Conservation (phyloP, 179 eudicot species). For the Kewa caespitosa region DNA sequence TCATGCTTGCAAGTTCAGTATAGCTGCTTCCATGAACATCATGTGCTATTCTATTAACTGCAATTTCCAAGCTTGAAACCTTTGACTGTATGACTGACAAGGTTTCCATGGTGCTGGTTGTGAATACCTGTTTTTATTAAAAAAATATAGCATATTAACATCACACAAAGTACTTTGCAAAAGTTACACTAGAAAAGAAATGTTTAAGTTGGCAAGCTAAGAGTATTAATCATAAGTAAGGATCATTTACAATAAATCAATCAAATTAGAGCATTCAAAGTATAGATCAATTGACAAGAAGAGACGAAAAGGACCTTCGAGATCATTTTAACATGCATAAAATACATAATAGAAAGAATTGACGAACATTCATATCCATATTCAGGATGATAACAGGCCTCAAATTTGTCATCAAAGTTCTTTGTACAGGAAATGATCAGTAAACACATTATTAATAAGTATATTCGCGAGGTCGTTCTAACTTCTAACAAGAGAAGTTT, state of each 20-base stretch:
- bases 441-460: too few relatives aligned
- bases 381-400: too few relatives aligned
- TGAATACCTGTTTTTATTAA: conserved; percentile 53
- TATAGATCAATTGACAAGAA: too few relatives aligned
- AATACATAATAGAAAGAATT: too few relatives aligned
- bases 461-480: too few relatives aligned
- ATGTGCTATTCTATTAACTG: conserved; percentile 55
- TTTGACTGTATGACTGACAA: conserved; percentile 66
- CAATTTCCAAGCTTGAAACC: conserved; percentile 65
- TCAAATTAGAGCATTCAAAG: neutral
- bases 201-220: neutral
- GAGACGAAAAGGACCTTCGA: neutral
- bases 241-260: neutral
- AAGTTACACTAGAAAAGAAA: neutral
- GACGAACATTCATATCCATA: too few relatives aligned
- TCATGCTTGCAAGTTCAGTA: conserved; percentile 37
- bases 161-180: neutral
- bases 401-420: too few relatives aligned
- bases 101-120: conserved; percentile 54
- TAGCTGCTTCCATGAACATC: conserved; percentile 45
- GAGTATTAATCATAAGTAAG: neutral
- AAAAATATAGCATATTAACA: conserved; percentile 6
- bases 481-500: too few relatives aligned
- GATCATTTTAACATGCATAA: too few relatives aligned
- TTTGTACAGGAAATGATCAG: too few relatives aligned